Percentiles rank a stretch among this genome's conserved stretches.
Conservation (phyloP, 2,329 filamentous ascomycete species). For the Alternaria conjuncta region DNA sequence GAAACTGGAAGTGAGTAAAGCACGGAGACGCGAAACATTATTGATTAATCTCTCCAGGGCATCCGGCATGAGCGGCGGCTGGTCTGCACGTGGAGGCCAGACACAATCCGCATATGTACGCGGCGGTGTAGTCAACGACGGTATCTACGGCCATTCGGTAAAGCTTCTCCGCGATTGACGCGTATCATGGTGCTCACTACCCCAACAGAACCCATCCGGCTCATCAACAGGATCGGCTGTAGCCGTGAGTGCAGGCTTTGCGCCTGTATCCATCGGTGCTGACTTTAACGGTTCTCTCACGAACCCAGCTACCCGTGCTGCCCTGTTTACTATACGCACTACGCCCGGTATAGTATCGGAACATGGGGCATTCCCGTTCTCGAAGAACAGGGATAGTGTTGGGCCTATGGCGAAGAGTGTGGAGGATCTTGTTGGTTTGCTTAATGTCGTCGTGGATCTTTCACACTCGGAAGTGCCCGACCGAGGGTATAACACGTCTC, state of each 20-base stretch:
- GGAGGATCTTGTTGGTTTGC: background rate
- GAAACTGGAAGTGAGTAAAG: background rate
- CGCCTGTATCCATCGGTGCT: background rate
- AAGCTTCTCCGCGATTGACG: rapidly evolving
- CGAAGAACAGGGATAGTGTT: background rate
- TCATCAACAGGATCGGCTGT: background rate
- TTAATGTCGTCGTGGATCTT: background rate
- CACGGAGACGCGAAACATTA: no score
- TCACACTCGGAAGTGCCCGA: background rate
- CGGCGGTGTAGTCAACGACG: background rate
- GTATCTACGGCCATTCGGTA: background rate
- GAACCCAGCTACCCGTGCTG: background rate
- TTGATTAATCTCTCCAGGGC: background rate
- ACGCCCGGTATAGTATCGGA: background rate
- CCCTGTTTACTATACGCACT: background rate
- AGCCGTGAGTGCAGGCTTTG: background rate
- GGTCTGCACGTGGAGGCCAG: background rate
- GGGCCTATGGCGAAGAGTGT: background rate
- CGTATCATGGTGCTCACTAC: background rate
- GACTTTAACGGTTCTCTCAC: background rate
- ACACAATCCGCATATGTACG: background rate
- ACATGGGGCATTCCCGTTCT: background rate
- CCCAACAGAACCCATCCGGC: background rate
- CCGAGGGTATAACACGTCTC: background rate
- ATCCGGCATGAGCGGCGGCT: background rate